Evolutionary conservation across 2,329 filamentous ascomycete species (phyloP).

Genomic region (Penicillium sp.): DNA sequence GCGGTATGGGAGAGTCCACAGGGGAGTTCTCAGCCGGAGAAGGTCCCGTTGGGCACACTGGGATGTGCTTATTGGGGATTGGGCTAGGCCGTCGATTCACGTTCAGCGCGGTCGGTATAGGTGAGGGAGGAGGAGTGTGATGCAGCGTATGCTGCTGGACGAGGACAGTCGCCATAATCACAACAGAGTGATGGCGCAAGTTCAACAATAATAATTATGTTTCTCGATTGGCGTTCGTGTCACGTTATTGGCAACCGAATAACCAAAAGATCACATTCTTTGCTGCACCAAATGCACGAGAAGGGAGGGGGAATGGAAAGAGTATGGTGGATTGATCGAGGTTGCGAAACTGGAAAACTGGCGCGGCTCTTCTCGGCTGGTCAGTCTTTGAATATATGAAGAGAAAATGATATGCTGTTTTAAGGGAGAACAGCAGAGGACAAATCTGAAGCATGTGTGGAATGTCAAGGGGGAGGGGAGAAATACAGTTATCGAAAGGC

Average conservation of each 20-base stretch:
- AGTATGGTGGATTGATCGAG: not conserved
- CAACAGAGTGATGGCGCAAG: slow-evolving; percentile 1
- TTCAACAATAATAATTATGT: not conserved
- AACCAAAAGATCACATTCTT: slow-evolving; percentile 26
- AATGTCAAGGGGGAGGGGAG: slow-evolving; percentile 12
- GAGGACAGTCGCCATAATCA: slow-evolving; percentile 51
- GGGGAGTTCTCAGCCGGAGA: slow-evolving; percentile 61
- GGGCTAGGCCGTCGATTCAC: slow-evolving; percentile 65
- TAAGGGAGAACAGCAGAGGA: not conserved
- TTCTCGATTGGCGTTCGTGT: not conserved
- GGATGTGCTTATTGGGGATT: slow-evolving; percentile 87
- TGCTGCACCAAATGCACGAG: not conserved
- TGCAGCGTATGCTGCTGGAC: slow-evolving; percentile 51
- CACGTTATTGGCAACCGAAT: slow-evolving; percentile 11
- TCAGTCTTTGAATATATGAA: not conserved
- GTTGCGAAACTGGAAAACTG: not conserved
- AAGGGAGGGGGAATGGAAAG: not conserved
- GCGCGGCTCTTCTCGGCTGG: not conserved
- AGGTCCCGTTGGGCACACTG: slow-evolving; percentile 83
- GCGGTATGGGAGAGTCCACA: slow-evolving; percentile 66
- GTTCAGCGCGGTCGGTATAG: slow-evolving; percentile 55
- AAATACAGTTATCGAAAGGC: slow-evolving; percentile 5
- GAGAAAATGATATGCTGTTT: not conserved
- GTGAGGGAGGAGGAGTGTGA: slow-evolving; percentile 53
- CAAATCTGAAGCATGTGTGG: slow-evolving; percentile 4